A percentile compares a stretch with the other conserved stretches of the same genome.
Evolutionary conservation across 306 rosid genomes (phyloP).

Genomic region (Vachellia collinsii): DNA sequence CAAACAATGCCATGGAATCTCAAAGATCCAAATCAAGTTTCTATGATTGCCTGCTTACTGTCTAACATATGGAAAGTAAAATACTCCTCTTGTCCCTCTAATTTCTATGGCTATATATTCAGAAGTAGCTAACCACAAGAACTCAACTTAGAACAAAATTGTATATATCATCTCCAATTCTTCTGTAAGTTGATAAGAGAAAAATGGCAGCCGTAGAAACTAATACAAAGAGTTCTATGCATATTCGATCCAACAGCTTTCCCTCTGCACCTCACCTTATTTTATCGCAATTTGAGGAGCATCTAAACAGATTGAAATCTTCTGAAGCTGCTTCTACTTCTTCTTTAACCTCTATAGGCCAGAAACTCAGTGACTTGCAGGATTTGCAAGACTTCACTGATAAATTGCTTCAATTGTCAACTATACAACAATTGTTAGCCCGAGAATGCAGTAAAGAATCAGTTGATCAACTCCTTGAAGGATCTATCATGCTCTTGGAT

Average conservation of each 20-base stretch:
- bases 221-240: no score
- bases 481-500: neutral
- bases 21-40: neutral
- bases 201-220: conserved; percentile 43
- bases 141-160: neutral
- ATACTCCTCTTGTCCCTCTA: conserved; percentile 34
- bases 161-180: neutral
- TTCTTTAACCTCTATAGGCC: conserved; percentile 11
- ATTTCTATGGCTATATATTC: conserved; percentile 33
- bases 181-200: conserved; percentile 5
- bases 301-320: conserved; percentile 35
- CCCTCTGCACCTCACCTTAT: conserved; percentile 41
- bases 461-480: neutral
- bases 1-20: conserved; percentile 23
- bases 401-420: conserved; percentile 43
- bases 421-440: conserved; percentile 31
- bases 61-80: conserved; percentile 31
- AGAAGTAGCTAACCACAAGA: conserved; percentile 11
- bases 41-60: conserved; percentile 15
- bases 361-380: conserved; percentile 36
- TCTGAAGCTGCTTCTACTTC: conserved; percentile 35
- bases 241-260: conserved; percentile 42
- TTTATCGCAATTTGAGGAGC: conserved; percentile 40
- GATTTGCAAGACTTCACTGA: conserved; percentile 40
- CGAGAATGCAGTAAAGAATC: conserved; percentile 30